Evolutionary conservation across 257 asterid genomes (phyloP).

Genomic region (Ophiorrhiza pumila): DNA sequence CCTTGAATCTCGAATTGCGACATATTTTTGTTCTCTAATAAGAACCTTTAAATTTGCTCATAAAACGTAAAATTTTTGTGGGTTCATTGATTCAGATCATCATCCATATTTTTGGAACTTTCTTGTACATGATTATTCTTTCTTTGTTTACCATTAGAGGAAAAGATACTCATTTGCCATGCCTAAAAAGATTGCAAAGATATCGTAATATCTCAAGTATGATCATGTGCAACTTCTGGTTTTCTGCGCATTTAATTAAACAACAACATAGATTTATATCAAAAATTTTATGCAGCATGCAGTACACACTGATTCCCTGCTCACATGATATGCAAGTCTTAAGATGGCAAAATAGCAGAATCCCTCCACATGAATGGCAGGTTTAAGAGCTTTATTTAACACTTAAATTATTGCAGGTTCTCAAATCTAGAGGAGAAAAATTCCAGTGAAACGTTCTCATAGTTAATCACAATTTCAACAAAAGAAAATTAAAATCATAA

Average conservation of each 20-base stretch:
- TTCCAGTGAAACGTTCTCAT: too few species aligned
- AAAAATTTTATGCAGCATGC: conserved; percentile 11
- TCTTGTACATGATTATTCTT: background rate
- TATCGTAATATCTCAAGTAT: conserved; percentile 19
- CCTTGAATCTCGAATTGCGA: background rate
- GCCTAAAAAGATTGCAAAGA: conserved; percentile 1
- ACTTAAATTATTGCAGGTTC: background rate
- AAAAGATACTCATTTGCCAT: background rate
- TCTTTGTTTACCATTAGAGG: background rate
- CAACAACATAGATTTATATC: conserved; percentile 13
- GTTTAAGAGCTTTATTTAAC: background rate
- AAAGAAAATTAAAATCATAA: too few species aligned
- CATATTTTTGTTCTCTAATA: background rate
- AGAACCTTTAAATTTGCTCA: too few species aligned
- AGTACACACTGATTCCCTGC: conserved; percentile 30
- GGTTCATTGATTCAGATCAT: background rate
- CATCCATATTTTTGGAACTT: background rate
- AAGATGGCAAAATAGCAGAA: background rate
- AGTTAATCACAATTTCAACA: too few species aligned
- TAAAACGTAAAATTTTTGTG: too few species aligned
- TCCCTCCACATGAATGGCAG: conserved; percentile 27
- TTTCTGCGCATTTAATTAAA: conserved; percentile 14
- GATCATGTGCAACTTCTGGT: conserved; percentile 37
- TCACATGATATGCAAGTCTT: conserved; percentile 28
- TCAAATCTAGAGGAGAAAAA: background rate